Evolutionary conservation across 139 green algal genomes (phyloP), one percentile per base, ranked within the genome.

Genomic region (Chlamydomonas incerta): DNA sequence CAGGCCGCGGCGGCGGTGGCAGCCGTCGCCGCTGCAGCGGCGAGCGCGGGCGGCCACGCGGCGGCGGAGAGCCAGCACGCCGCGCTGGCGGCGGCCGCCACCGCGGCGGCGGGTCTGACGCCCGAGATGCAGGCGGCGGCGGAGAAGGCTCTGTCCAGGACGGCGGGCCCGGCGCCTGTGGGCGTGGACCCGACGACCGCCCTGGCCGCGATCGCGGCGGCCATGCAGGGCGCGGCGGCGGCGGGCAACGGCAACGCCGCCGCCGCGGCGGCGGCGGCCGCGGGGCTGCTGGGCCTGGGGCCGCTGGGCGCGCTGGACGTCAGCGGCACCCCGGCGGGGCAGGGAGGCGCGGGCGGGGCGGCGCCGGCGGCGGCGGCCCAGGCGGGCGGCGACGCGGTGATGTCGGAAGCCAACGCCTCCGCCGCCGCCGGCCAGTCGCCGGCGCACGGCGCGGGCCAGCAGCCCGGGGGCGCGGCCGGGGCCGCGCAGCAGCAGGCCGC

Each of bases 21-120:
- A 35, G n/a, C 73, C 47, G 68, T 57, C 52, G 35, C 41, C 66
- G 67, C 85, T 58, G 65, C 82, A 74, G 55, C 88, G 67, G 72
- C 18, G 17, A 28, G 65, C 52, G 85, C 52, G 3, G 66, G 9
- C 58, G 72, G 70, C 47, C 31, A 66, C 24, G 15, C 10, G 41
- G 15, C 34, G 33, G 28, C 20, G 37, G 58, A 26, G 33, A 70
- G 63, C 63, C 34, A 35, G 46, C 67, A 31, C 14, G 34, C 41
- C 15, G 31, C 26, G 70, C 46, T 58, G 11, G 52, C 60, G 34
- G 73, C 73, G 26, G 41, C 73, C 1, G 66, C 67, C 47, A 74
- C 52, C 24, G 62, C 29, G 3, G 81, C 55, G 10, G 81, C 69
- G 47, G 37, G 41, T n/a, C n/a, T 20, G 17, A 24, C 52, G 20